phyloP scores from a whole-genome alignment of 208 protist genomes.

The Leptomonas pyrrhocoris region DNA sequence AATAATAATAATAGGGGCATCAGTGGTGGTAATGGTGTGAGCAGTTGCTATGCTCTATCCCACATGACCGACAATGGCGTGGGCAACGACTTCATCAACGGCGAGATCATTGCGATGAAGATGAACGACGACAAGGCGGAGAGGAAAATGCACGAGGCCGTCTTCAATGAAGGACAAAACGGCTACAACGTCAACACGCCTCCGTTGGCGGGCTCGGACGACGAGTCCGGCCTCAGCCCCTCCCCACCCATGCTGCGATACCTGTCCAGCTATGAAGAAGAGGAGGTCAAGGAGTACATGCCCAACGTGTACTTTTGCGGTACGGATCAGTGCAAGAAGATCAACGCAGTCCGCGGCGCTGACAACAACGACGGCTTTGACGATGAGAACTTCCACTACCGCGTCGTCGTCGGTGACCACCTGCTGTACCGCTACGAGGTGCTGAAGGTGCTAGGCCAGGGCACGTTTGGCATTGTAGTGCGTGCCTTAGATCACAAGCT shows the following conservation, averaged over 20 bases:
- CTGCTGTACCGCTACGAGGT: constrained; percentile 93
- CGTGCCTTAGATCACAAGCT: constrained; percentile 76
- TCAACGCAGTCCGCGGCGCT: constrained; percentile 41
- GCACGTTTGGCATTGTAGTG: constrained; percentile 92
- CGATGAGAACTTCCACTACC: constrained; percentile 94
- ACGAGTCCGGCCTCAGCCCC: constrained; percentile 18
- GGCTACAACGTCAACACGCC: constrained; percentile 31
- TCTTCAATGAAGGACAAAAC: constrained; percentile 7
- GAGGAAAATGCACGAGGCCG: constrained; percentile 7
- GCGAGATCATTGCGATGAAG: constrained; percentile 20
- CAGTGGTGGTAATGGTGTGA: background rate
- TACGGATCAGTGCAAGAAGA: constrained; percentile 56
- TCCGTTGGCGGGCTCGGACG: constrained; percentile 10
- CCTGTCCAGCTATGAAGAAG: constrained; percentile 71
- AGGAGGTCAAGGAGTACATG: constrained; percentile 64
- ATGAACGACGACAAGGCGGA: constrained; percentile 20
- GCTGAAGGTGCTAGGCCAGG: constrained; percentile 76
- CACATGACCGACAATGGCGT: constrained; percentile 12
- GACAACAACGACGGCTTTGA: constrained; percentile 92
- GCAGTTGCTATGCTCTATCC: no score
- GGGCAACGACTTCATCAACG: constrained; percentile 22
- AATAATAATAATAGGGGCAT: background rate
- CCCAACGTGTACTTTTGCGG: constrained; percentile 77
- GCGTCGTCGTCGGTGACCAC: constrained; percentile 91
- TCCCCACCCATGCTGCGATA: constrained; percentile 32